Evolutionary conservation across 345 rosid species (phyloP).

Genomic region (Excoecaria cochinchinensis): DNA sequence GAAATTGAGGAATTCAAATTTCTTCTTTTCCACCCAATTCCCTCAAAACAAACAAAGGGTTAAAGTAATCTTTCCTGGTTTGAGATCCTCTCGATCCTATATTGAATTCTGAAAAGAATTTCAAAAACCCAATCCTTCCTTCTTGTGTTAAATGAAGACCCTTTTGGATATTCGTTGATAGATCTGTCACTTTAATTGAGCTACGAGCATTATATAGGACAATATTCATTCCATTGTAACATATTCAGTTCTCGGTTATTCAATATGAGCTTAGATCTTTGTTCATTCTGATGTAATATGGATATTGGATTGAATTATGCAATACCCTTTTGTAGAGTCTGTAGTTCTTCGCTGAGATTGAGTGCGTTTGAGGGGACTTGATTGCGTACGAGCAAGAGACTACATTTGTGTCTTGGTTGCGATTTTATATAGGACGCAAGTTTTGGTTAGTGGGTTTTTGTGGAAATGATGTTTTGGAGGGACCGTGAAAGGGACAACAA

Average conservation of each 20-base stretch:
- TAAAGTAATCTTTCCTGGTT: too few relatives aligned
- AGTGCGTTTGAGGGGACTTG: conserved; percentile 34
- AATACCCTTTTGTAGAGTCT: conserved; percentile 27
- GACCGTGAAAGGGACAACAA: conserved; percentile 86
- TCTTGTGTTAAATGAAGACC: background rate
- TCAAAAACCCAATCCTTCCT: background rate
- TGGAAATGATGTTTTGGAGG: conserved; percentile 75
- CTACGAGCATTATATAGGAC: background rate
- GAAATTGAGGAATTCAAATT: too few relatives aligned
- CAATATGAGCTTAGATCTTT: conserved; percentile 29
- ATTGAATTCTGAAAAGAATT: background rate
- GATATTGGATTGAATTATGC: conserved; percentile 20
- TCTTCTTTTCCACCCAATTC: too few relatives aligned
- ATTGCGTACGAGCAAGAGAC: conserved; percentile 6
- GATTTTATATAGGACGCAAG: background rate
- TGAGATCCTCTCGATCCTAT: background rate
- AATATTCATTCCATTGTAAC: background rate
- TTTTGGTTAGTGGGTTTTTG: background rate
- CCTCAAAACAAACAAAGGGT: too few relatives aligned
- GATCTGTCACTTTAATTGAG: background rate
- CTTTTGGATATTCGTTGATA: background rate
- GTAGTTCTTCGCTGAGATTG: conserved; percentile 15
- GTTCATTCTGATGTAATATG: conserved; percentile 21
- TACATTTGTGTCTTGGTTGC: background rate
- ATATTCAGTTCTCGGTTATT: conserved; percentile 9